phyloP scores from a whole-genome alignment of 164 flowering plant genomes.

The Vitis labrusca region DNA sequence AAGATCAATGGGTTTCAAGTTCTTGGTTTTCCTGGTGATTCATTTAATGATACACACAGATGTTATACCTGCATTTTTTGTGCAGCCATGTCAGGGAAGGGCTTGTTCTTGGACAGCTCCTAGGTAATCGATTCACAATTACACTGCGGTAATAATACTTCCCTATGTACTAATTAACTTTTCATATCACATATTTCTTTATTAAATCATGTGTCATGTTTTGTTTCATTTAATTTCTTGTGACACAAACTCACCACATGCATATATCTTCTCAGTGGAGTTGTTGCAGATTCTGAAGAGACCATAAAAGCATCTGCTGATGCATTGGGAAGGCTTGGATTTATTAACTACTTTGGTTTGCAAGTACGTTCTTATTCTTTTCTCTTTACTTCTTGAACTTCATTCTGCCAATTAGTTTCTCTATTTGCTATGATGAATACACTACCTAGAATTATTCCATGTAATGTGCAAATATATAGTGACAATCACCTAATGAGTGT shows the following conservation, averaged over 20 bases:
- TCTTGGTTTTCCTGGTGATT: constrained; percentile 5
- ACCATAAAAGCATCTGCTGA: constrained; percentile 68
- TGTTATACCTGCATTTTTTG: constrained; percentile 10
- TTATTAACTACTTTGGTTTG: constrained; percentile 93
- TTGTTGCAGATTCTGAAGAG: constrained; percentile 80
- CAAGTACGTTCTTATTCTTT: constrained; percentile 50
- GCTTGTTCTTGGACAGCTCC: constrained; percentile 88
- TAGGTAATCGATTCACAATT: constrained; percentile 88
- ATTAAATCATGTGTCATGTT: background rate
- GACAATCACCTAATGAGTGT: background rate
- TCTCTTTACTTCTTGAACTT: background rate
- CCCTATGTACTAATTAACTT: background rate
- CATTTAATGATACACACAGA: constrained; percentile 2
- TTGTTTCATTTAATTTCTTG: constrained; percentile 4
- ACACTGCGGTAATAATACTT: constrained; percentile 60
- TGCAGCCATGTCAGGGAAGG: constrained; percentile 82
- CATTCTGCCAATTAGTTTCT: background rate
- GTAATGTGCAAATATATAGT: background rate
- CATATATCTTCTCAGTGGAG: constrained; percentile 61
- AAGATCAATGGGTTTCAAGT: constrained; percentile 16
- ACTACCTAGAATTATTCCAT: background rate
- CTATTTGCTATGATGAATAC: background rate
- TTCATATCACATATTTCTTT: background rate
- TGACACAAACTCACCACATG: constrained; percentile 9
- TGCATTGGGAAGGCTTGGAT: constrained; percentile 76